A percentile compares a stretch with the other conserved stretches of the same genome.
Conservation (phyloP, 2,329 filamentous ascomycete genomes). For the Ceratocystis harringtonii region DNA sequence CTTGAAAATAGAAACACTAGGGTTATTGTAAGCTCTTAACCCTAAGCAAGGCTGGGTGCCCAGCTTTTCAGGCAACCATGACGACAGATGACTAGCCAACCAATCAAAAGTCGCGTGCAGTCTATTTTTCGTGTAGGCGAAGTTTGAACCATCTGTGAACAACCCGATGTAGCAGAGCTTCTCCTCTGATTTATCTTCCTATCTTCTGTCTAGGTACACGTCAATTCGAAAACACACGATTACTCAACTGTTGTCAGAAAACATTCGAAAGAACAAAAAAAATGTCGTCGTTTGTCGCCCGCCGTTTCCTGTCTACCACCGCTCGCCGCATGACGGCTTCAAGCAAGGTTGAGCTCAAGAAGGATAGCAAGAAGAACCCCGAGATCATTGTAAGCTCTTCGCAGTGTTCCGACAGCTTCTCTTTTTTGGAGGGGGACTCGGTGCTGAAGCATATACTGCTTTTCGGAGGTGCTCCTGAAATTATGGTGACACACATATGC, state of each 20-base stretch:
- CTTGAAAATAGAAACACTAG: neutral
- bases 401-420: neutral
- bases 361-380: conserved; percentile 42
- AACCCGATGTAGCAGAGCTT: neutral
- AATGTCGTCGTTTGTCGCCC: conserved; percentile 42
- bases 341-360: conserved; percentile 36
- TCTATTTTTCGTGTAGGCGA: conserved; percentile 6
- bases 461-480: neutral
- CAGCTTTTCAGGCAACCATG: conserved; percentile 12
- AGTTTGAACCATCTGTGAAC: neutral
- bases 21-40: neutral
- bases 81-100: conserved; percentile 1
- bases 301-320: conserved; percentile 41
- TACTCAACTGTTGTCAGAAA: neutral
- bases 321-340: conserved; percentile 34
- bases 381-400: conserved; percentile 25
- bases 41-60: neutral
- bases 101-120: conserved; percentile 9
- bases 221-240: no score
- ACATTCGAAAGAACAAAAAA: conserved; percentile 17
- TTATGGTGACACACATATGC: neutral
- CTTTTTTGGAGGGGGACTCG: no score
- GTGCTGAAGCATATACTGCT: neutral
- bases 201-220: neutral
- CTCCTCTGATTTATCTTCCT: neutral